Evolutionary conservation across 2,329 filamentous ascomycete species (phyloP), one percentile per base, ranked within the genome.

Genomic region (Sclerotiophoma versabilis): DNA sequence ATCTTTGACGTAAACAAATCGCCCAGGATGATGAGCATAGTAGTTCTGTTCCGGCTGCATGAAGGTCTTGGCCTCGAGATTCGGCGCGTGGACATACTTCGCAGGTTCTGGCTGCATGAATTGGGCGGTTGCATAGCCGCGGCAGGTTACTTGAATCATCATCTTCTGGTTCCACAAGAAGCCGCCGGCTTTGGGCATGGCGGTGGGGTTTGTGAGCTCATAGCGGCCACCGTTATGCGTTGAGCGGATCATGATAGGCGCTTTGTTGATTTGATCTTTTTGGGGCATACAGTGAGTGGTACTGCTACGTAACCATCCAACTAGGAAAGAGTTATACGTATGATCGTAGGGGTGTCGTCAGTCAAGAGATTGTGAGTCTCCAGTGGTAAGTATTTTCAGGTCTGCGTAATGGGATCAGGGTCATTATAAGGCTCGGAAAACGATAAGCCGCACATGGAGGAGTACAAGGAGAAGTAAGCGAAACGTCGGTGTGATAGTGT

Each of bases 41-140:
- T 85, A 85, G 66, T 80, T 82, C 61, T 83, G 81, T 69, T 85
- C 83, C 1, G 83, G 83, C 64, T 85, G 83, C 82, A 85, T 85
- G 64, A 85, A 85, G 3, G 83, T 85, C 68, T 79, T 82, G 55
- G 80, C 81, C 69, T 85, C 83, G 51, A 85, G 76, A 51, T 83
- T 84, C 10, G 83, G 83, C 8, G 82, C 80, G 57, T 84, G 78
- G n/a, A 82, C 80, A 70, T 85, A 85, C 67, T 85, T 85, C 51
- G 82, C 79, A 26, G 83, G 83, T 69, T 85, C 83, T 0, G 83
- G 83, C 67, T 85, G 83, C 83, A 85, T 85, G 74, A 83, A 84
- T 50, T 84, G 83, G 2, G 83, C 78, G 2, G 81, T 83, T 22
- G 83, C 80, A 62, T 83, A 84, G n/a, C 83, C 83, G 17, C 83